A percentile compares a stretch with the other conserved stretches of the same genome.
Conservation (phyloP, 129 eudicot species). For the Centaurea solstitialis region DNA sequence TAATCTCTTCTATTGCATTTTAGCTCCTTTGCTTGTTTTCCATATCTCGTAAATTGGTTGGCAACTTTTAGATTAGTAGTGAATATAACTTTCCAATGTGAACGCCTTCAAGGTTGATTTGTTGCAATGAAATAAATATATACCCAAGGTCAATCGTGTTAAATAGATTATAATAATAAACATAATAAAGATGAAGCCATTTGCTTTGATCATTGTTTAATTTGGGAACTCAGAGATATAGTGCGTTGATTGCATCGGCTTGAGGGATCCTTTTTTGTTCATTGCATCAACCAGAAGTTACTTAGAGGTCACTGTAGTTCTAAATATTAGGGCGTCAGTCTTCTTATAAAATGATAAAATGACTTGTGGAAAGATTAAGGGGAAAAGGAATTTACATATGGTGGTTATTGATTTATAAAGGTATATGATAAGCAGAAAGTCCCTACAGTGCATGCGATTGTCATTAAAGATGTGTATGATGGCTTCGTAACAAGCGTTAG, state of each 20-base stretch:
- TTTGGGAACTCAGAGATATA: neutral
- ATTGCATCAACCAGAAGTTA: neutral
- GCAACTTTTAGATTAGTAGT: neutral
- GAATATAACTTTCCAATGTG: neutral
- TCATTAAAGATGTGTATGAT: neutral
- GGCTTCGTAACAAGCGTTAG: neutral
- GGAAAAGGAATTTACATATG: neutral
- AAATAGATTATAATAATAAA: neutral
- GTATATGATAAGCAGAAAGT: neutral
- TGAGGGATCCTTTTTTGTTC: neutral
- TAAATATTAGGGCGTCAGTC: neutral
- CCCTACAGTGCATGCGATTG: neutral
- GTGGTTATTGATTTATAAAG: neutral
- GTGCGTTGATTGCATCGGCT: neutral
- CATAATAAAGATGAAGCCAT: neutral
- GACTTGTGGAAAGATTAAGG: neutral
- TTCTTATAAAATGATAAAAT: neutral
- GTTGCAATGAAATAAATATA: neutral
- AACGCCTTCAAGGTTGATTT: neutral
- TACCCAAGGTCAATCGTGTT: neutral
- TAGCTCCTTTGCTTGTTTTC: neutral
- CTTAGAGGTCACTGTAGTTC: neutral
- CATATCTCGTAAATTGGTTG: neutral
- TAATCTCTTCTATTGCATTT: neutral
- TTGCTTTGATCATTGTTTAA: neutral